phyloP scores from a whole-genome alignment of 768 basidiomycete species.

The Pleurotus ostreatus region DNA sequence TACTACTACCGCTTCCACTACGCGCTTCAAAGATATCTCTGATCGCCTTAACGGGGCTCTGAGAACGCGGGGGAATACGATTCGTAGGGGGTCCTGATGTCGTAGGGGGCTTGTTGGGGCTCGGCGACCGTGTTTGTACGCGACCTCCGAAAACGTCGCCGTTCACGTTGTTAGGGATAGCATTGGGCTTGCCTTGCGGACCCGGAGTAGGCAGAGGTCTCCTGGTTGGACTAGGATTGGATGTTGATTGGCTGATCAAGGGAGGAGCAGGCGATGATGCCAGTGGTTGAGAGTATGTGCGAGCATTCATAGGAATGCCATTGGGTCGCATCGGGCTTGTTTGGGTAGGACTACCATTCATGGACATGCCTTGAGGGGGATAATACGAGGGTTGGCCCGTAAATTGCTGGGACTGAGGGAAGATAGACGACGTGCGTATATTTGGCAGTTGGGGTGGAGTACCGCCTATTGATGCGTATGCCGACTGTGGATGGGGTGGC shows the following conservation, averaged over 20 bases:
- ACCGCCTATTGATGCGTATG: background rate
- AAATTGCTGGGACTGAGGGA: background rate
- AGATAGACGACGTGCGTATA: background rate
- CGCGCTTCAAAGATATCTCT: conserved; percentile 1
- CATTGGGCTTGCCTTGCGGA: background rate
- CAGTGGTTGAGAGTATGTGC: conserved; percentile 1
- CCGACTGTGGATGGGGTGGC: conserved; percentile 6
- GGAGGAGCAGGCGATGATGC: background rate
- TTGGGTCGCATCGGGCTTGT: background rate
- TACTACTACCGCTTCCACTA: background rate
- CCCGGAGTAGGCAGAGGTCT: conserved; percentile 2
- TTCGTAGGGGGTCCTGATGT: background rate
- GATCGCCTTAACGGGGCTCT: conserved; percentile 6
- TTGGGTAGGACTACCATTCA: background rate
- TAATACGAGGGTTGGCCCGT: background rate
- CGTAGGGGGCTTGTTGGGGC: background rate
- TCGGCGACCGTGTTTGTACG: background rate
- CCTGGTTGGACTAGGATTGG: background rate
- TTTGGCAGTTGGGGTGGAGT: conserved; percentile 9
- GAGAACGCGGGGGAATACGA: background rate
- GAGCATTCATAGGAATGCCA: background rate
- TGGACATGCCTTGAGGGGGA: background rate
- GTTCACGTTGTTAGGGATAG: background rate
- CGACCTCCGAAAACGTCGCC: background rate
- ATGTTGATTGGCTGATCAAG: background rate